phyloP scores from a whole-genome alignment of 2,329 filamentous ascomycete genomes.

The Tricladium varicosporioides region DNA sequence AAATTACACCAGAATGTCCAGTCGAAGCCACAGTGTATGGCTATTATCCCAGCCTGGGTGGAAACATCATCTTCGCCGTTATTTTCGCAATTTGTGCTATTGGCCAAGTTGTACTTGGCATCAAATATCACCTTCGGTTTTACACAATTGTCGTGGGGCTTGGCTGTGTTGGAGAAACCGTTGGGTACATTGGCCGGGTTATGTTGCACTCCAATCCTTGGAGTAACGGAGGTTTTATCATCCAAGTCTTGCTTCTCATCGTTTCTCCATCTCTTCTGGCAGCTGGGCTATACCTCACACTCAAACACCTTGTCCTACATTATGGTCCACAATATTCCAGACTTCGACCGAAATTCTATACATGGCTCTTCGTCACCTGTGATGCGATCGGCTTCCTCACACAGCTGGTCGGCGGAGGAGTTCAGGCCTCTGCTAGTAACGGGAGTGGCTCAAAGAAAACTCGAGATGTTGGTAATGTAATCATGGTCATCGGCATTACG shows the following conservation, averaged over 20 bases:
- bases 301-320: slow-evolving; percentile 54
- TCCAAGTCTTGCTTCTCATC: background rate
- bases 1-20: slow-evolving; percentile 46
- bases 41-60: slow-evolving; percentile 53
- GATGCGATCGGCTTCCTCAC: slow-evolving; percentile 55
- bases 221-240: background rate
- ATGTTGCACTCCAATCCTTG: background rate
- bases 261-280: slow-evolving; percentile 50
- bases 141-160: slow-evolving; percentile 46
- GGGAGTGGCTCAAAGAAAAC: slow-evolving; percentile 13
- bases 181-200: slow-evolving; percentile 52
- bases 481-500: slow-evolving; percentile 36
- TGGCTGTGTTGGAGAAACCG: slow-evolving; percentile 51
- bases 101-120: slow-evolving; percentile 41
- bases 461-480: background rate
- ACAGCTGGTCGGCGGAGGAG: slow-evolving; percentile 54
- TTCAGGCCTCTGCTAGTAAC: slow-evolving; percentile 48
- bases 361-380: slow-evolving; percentile 34
- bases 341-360: slow-evolving; percentile 35
- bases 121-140: slow-evolving; percentile 52
- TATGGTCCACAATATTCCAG: slow-evolving; percentile 49
- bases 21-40: slow-evolving; percentile 48
- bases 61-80: slow-evolving; percentile 52
- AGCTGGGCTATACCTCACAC: slow-evolving; percentile 59
- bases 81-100: slow-evolving; percentile 46